Conservation (phyloP, 768 basidiomycete genomes). For the Hydnum rufescens region DNA sequence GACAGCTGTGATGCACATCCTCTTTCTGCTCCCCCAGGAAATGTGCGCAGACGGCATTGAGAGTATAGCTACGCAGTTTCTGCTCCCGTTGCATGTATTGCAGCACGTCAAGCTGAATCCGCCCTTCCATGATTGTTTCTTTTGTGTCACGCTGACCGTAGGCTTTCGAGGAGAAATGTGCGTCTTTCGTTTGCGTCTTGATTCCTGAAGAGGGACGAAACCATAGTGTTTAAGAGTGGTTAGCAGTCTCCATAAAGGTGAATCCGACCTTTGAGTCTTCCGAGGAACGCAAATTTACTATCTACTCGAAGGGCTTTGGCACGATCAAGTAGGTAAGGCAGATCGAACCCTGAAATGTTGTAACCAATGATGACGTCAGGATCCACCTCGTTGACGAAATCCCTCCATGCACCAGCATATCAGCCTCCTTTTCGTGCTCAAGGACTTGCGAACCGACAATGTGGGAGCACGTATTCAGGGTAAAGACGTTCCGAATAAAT, state of each 20-base stretch:
- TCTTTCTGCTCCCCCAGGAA: slow-evolving; percentile 99
- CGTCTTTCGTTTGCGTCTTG: slow-evolving; percentile 68
- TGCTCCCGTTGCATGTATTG: slow-evolving; percentile 99
- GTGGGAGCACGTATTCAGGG: slow-evolving; percentile 79
- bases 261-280: slow-evolving; percentile 49
- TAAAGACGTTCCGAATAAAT: slow-evolving; percentile 92
- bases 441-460: slow-evolving; percentile 97
- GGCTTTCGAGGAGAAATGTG: slow-evolving; percentile 95
- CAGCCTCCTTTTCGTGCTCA: slow-evolving; percentile 51
- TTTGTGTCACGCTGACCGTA: slow-evolving; percentile 96
- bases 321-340: slow-evolving; percentile 88
- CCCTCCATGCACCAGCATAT: slow-evolving; percentile 72
- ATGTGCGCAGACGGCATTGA: slow-evolving; percentile 94
- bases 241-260: background rate
- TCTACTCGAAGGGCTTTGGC: slow-evolving; percentile 57
- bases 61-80: slow-evolving; percentile 88
- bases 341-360: slow-evolving; percentile 85
- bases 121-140: slow-evolving; percentile 75
- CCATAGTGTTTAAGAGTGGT: background rate
- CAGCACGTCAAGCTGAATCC: slow-evolving; percentile 85
- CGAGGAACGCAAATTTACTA: slow-evolving; percentile 48
- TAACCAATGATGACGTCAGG: slow-evolving; percentile 95
- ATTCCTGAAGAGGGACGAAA: slow-evolving; percentile 28
- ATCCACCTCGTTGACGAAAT: slow-evolving; percentile 77
- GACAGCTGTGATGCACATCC: slow-evolving; percentile 94